phyloP scores from a whole-genome alignment of 1,284 basidiomycete genomes.

The Hemileia vastatrix region DNA sequence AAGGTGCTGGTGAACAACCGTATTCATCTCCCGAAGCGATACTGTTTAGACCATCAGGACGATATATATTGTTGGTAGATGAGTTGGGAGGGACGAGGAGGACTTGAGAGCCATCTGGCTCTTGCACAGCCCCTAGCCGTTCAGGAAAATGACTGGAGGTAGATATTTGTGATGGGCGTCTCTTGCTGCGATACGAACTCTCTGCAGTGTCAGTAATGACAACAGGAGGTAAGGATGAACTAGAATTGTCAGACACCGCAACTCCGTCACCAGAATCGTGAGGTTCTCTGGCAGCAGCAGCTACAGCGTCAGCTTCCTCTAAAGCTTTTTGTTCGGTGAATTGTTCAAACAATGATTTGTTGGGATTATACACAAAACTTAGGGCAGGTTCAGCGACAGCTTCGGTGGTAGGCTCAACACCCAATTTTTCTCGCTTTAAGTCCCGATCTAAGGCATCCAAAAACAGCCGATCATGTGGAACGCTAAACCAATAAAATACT shows the following conservation, averaged over 20 bases:
- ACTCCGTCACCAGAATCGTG: neutral
- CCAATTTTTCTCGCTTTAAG: slow-evolving; percentile 81
- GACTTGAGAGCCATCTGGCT: slow-evolving; percentile 19
- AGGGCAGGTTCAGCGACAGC: slow-evolving; percentile 66
- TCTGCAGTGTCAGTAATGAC: slow-evolving; percentile 26
- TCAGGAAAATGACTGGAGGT: slow-evolving; percentile 1
- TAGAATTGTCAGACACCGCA: slow-evolving; percentile 17
- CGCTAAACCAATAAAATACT: slow-evolving; percentile 70
- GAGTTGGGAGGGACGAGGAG: slow-evolving; percentile 14
- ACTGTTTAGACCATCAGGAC: slow-evolving; percentile 38
- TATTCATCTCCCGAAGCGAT: slow-evolving; percentile 47
- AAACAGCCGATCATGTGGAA: slow-evolving; percentile 64
- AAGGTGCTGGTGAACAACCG: slow-evolving; percentile 34
- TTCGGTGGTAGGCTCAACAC: slow-evolving; percentile 67
- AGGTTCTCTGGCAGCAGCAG: neutral
- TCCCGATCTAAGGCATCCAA: slow-evolving; percentile 86
- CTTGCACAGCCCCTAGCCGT: slow-evolving; percentile 11
- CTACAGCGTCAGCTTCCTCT: slow-evolving; percentile 33
- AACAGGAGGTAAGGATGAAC: slow-evolving; percentile 19
- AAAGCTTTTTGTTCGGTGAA: slow-evolving; percentile 50
- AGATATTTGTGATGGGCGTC: slow-evolving; percentile 21
- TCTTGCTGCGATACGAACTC: slow-evolving; percentile 8
- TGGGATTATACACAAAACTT: slow-evolving; percentile 62
- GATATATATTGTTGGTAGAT: slow-evolving; percentile 14
- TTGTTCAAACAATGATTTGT: slow-evolving; percentile 73